Percentiles rank a stretch among this genome's conserved stretches.
These are phyloP conservation scores for Aphanoascus verrucosus DNA, from an alignment of 2,329 filamentous ascomycete genomes.

Conservation along the genomic window DNA sequence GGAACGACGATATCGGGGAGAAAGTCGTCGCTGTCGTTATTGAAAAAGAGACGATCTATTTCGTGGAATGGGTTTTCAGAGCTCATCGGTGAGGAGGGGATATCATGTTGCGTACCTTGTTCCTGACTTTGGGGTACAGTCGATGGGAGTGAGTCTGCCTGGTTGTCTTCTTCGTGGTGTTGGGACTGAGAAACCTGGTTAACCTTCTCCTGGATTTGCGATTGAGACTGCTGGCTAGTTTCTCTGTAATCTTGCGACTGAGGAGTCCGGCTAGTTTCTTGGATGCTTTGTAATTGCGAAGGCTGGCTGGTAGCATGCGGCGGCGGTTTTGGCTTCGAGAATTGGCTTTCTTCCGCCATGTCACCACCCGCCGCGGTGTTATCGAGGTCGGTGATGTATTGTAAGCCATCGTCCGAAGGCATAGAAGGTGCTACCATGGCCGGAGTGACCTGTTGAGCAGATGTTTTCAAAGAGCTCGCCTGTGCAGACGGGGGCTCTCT, in stretches of 20 bases:
- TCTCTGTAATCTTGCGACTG: too few species aligned
- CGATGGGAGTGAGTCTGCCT: slow-evolving; percentile 2
- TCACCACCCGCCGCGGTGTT: neutral
- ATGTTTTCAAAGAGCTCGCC: neutral
- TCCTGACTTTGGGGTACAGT: slow-evolving; percentile 8
- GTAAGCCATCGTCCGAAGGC: slow-evolving; percentile 10
- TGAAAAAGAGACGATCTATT: slow-evolving; percentile 3
- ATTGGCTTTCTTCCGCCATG: neutral
- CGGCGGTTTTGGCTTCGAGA: neutral
- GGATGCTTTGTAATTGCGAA: neutral
- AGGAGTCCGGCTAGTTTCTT: neutral
- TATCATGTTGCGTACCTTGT: slow-evolving; percentile 1
- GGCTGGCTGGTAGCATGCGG: neutral
- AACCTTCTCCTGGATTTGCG: neutral
- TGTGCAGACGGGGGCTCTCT: neutral
- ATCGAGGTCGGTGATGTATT: slow-evolving; percentile 12
- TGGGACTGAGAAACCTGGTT: slow-evolving; percentile 1
- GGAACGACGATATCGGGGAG: slow-evolving; percentile 5
- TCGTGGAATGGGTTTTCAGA: slow-evolving; percentile 27
- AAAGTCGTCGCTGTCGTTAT: neutral
- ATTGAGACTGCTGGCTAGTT: too few species aligned
- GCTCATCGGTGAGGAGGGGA: slow-evolving; percentile 11
- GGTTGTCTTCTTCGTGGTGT: neutral
- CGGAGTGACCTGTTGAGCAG: slow-evolving; percentile 6
- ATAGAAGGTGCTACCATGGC: neutral